Evolutionary conservation across 345 rosid species (phyloP).

Genomic region (Zanthoxylum bungeanum): DNA sequence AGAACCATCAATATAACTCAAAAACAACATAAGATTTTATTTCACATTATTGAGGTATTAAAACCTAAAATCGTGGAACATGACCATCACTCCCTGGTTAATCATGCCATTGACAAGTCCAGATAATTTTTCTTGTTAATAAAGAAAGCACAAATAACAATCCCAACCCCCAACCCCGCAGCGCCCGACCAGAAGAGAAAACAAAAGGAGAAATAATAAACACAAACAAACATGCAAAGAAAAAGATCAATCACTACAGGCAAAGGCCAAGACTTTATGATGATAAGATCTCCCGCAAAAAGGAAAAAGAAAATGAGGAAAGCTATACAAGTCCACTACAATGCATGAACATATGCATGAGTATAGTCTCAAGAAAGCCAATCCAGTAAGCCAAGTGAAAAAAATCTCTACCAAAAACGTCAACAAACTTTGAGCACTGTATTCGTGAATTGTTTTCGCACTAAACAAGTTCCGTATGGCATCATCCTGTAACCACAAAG

Average conservation of each 20-base stretch:
- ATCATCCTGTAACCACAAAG: slow-evolving; percentile 65
- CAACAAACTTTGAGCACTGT: slow-evolving; percentile 85
- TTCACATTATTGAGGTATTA: not conserved
- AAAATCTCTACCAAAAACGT: slow-evolving; percentile 75
- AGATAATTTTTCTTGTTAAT: too few species aligned
- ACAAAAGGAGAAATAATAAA: not conserved
- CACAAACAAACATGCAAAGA: not conserved
- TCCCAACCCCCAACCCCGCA: not conserved
- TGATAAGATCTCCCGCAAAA: not conserved
- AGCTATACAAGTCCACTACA: not conserved
- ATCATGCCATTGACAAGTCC: not conserved
- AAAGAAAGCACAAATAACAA: not conserved
- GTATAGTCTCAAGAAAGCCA: slow-evolving; percentile 5
- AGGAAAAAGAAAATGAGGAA: not conserved
- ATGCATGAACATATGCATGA: not conserved
- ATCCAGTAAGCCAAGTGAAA: slow-evolving; percentile 2
- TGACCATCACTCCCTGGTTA: not conserved
- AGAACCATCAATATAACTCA: not conserved
- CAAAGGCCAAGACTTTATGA: not conserved
- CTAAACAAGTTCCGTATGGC: slow-evolving; percentile 98
- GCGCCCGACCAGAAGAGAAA: not conserved
- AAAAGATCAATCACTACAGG: not conserved
- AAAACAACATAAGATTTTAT: not conserved
- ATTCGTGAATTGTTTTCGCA: slow-evolving; percentile 95
- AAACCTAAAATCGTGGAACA: not conserved